Base-by-base conservation (phyloP, 108 stramenopile species). In the Pseudonitzschia multiseries region DNA sequence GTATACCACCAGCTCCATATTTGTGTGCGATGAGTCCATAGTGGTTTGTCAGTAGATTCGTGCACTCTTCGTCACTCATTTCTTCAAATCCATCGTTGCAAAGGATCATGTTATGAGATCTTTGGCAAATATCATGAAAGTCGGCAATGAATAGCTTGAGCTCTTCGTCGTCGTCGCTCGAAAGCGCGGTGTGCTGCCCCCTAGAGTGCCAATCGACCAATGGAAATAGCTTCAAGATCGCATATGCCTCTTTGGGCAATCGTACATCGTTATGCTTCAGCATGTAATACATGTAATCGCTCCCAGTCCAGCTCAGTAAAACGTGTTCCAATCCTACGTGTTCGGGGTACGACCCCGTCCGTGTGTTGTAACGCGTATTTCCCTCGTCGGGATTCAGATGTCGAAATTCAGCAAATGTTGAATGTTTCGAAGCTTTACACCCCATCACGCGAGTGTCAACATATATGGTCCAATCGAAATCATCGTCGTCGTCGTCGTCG, bases 401-500 rank as follows among this genome's bases (percentile, higher is more conserved):
- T 27, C 79, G 79, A 48, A 77, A 86, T 62, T 88, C 83, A 4
- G 40, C 15, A 61, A 81, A 79, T 14, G 72, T 69, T 0, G 81
- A 74, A 62, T 69, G 56, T 24, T 69, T 31, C 14, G 85, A 81
- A 29, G 52, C 42, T 17, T 52, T 57, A 61, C 81, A 89, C 8
- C 88, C 88, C 43, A 86, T 73, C 18, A 86, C 64, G 43, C 85
- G 72, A 27, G 85, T 79, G 46, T 79, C 66, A 18, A 72, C 73
- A 21, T 80, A 70, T 33, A 84, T 70, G 8, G 88, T 89, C 88
- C 88, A 89, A 68, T 89, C 84, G 52, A 84, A 86, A 22, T 74
- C 74, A 29, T 79, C 73, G 2, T 56, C 2, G 20, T 73, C 68
- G 10, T 56, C 2, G 20, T 69, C 68, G 50, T 70, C 68, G n/a